Conservation (phyloP, 139 green algal genomes). For the Zygnema cylindricum region DNA sequence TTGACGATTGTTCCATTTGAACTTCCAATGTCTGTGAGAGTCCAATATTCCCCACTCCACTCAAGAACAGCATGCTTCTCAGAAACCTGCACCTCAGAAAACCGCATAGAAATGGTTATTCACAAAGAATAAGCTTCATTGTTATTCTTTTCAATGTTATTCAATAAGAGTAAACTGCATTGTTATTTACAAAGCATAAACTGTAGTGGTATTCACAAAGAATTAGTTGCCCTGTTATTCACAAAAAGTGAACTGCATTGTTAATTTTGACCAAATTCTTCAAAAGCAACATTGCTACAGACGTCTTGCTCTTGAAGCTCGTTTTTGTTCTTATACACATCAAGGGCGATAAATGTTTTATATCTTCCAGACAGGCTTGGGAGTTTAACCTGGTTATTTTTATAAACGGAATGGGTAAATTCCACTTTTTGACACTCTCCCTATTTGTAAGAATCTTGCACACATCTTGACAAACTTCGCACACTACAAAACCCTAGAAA, state of each 20-base stretch:
- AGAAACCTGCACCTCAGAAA: neutral
- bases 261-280: neutral
- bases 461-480: too few relatives aligned
- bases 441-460: too few relatives aligned
- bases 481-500: too few relatives aligned
- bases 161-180: neutral
- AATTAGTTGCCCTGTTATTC: neutral
- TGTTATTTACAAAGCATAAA: neutral
- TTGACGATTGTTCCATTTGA: neutral
- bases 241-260: neutral
- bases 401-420: too few relatives aligned
- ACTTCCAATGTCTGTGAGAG: neutral
- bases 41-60: neutral
- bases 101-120: neutral
- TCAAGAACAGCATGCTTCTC: neutral
- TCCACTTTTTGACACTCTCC: too few relatives aligned
- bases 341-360: too few relatives aligned
- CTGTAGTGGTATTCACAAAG: neutral
- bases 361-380: too few relatives aligned
- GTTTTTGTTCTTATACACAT: too few relatives aligned
- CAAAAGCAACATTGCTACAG: too few relatives aligned
- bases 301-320: too few relatives aligned
- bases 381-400: too few relatives aligned
- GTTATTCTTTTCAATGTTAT: neutral
- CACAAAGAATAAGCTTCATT: neutral